Base-by-base conservation (phyloP, 345 rosid genomes). In the Citrus cavaleriei region DNA sequence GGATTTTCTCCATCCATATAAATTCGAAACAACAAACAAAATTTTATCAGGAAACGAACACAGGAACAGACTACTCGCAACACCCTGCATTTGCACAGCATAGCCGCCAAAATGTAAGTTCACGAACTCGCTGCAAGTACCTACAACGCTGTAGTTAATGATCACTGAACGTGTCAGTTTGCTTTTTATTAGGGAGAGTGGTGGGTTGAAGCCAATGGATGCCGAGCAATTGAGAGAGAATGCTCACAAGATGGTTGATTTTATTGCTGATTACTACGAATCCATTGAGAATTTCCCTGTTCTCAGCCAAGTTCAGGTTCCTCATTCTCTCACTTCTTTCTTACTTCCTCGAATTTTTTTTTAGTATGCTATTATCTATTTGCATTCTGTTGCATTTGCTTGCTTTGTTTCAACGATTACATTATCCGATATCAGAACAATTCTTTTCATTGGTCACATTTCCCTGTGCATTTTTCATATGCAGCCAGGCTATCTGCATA, bases 191-290 rank as follows among this genome's bases (percentile, higher is more conserved):
- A 79, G 66, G 82, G 81, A 84, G 67, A 79, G 57, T 9, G 81
- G n/a, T 32, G 64, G 65, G 77, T 55, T 87, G 84, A 89, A 85
- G 83, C 83, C 93, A 25, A 91, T 91, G 95, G 93, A 90, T 30
- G 88, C 95, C 1, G 92, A 91, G 86, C 95, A 91, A 74, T 83
- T 91, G 73, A 85, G 95, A 64, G 95, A 90, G 81, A 74, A 85
- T 75, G 98, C 89, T 34, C 95, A 92, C 79, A 86, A 80, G 85
- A 95, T 95, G 98, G 94, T 95, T 49, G 98, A 92, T 83, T 95
- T 95, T 82, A 90, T 95, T 80, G 98, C 97, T 10, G 98, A 95
- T 84, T 95, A 93, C 86, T 95, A 93, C 89, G 82, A 88, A 75
- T 65, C 90, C 80, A 85, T 95, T n/a, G 97, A 93, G 83, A 64